A percentile compares a stretch with the other conserved stretches of the same genome.
Conservation (phyloP, 169 alveolate species). For the Plasmodium gonderi region DNA sequence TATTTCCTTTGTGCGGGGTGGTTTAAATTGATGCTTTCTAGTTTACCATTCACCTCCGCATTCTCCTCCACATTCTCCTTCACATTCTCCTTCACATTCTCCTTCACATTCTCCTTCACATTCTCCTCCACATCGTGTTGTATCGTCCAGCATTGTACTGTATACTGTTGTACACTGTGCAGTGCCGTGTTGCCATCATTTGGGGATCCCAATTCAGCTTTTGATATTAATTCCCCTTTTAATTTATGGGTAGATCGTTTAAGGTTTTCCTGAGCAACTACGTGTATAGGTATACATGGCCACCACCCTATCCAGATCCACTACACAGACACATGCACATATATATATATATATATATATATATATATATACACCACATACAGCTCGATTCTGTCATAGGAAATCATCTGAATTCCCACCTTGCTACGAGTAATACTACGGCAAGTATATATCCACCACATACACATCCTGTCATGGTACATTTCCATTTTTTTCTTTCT, state of each 20-base stretch:
- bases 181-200: not conserved
- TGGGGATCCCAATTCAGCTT: not conserved
- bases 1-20: too few species aligned
- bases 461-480: not conserved
- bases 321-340: not conserved
- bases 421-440: not conserved
- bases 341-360: conserved; percentile 1
- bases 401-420: not conserved
- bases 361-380: not conserved
- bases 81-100: too few species aligned
- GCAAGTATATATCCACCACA: not conserved
- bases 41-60: too few species aligned
- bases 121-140: too few species aligned
- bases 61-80: too few species aligned
- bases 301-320: not conserved
- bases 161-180: too few species aligned
- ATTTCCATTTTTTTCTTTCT: too few species aligned
- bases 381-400: not conserved
- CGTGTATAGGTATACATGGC: conserved; percentile 35
- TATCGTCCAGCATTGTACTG: too few species aligned
- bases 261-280: conserved; percentile 64
- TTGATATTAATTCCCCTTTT: not conserved
- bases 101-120: too few species aligned
- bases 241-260: conserved; percentile 70
- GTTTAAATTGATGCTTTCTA: too few species aligned